Conservation (phyloP, 1,139 yeast genomes). For the Yamadazyma oceani region DNA sequence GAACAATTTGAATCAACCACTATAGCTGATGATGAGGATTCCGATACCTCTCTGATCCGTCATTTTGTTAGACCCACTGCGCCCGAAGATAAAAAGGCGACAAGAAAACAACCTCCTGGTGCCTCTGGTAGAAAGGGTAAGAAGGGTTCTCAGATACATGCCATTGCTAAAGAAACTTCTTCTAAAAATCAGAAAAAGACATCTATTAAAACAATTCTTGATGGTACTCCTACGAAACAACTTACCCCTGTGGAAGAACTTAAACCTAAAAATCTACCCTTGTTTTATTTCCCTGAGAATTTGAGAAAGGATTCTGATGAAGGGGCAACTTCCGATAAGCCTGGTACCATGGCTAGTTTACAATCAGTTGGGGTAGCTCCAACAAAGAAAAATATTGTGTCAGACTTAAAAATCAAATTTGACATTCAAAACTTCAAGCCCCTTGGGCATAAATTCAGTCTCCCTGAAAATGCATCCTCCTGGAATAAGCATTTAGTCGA, state of each 20-base stretch:
- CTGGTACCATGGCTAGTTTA: constrained; percentile 17
- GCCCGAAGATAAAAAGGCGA: not conserved
- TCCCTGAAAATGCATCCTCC: constrained; percentile 33
- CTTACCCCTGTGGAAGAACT: constrained; percentile 6
- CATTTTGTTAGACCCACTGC: constrained; percentile 13
- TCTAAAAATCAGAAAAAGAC: constrained; percentile 6
- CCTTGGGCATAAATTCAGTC: constrained; percentile 21
- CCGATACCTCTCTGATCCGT: constrained; percentile 19
- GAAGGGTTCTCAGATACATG: not conserved
- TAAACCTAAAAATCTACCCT: constrained; percentile 26
- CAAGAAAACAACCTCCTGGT: not conserved
- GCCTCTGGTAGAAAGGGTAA: constrained; percentile 1
- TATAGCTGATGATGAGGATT: constrained; percentile 32
- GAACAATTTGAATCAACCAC: constrained; percentile 42
- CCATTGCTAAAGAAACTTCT: not conserved
- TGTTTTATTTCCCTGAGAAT: constrained; percentile 38
- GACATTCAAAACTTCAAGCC: constrained; percentile 45
- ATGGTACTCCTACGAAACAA: constrained; percentile 1
- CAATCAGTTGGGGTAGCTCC: constrained; percentile 31
- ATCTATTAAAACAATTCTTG: constrained; percentile 8
- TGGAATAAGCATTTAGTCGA: constrained; percentile 24
- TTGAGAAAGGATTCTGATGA: constrained; percentile 24
- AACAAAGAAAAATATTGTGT: constrained; percentile 37
- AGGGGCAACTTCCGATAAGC: constrained; percentile 17
- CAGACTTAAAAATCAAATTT: constrained; percentile 37